A percentile compares a stretch with the other conserved stretches of the same genome.
phyloP scores from a whole-genome alignment of 148 eudicot genomes.

The Chenopodium album region DNA sequence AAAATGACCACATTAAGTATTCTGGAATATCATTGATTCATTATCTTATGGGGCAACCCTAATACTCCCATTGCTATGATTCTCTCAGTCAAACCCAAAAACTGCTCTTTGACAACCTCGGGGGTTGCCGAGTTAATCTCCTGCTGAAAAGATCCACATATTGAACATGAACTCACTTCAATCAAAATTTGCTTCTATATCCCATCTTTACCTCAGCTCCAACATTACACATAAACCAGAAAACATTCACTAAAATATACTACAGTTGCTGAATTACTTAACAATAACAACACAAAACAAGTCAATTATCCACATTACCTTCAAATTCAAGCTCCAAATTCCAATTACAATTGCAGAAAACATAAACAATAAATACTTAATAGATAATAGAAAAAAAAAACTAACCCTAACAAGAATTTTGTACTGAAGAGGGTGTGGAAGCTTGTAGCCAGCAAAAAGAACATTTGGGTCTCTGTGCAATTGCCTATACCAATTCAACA shows the following conservation, averaged over 20 bases:
- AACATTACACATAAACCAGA: not conserved
- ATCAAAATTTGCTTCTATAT: not conserved
- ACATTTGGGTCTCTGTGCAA: conserved; percentile 91
- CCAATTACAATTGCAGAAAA: not conserved
- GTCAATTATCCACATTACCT: not conserved
- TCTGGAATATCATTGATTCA: not conserved
- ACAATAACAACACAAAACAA: not conserved
- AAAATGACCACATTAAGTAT: no score
- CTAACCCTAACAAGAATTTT: conserved; percentile 86
- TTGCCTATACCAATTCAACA: conserved; percentile 48
- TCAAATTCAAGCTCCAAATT: not conserved
- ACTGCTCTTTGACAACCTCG: no score
- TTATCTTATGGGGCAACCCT: not conserved
- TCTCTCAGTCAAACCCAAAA: not conserved
- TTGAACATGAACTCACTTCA: not conserved
- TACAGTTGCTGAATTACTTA: not conserved
- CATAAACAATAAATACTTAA: not conserved
- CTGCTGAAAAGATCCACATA: not conserved
- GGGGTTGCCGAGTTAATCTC: no score
- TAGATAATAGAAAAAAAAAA: conserved; percentile 3
- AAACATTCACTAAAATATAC: not conserved
- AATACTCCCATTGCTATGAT: not conserved
- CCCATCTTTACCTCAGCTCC: not conserved
- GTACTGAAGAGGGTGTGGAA: conserved; percentile 99
- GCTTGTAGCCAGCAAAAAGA: conserved; percentile 93